These are phyloP conservation scores for Cryphonectria japonica DNA, from an alignment of 2,329 filamentous ascomycete genomes.

Conservation along the genomic window DNA sequence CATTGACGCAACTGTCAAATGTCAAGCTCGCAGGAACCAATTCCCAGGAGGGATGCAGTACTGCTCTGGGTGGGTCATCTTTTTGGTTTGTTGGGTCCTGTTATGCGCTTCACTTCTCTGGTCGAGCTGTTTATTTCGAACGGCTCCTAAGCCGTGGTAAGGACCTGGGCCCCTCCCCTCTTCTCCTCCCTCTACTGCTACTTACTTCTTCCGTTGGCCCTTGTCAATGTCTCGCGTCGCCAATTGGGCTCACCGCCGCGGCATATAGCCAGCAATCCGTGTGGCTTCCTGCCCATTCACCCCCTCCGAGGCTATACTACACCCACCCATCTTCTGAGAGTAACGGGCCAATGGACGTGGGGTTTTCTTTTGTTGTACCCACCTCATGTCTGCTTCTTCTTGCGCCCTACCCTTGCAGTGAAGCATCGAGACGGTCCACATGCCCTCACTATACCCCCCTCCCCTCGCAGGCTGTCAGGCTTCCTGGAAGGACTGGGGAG, in stretches of 20 bases:
- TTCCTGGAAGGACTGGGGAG: constrained; percentile 32
- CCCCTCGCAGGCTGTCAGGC: constrained; percentile 23
- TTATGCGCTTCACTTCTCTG: constrained; percentile 8
- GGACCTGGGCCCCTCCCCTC: constrained; percentile 1
- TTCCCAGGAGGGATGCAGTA: not conserved
- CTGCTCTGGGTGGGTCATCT: not conserved
- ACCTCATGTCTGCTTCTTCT: not conserved
- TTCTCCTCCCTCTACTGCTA: not conserved
- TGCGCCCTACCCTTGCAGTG: constrained; percentile 18
- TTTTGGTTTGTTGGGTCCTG: not conserved
- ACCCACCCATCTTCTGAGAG: not conserved
- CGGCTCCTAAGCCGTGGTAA: constrained; percentile 19
- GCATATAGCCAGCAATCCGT: constrained; percentile 18
- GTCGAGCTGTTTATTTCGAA: constrained; percentile 21
- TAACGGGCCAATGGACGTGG: constrained; percentile 6
- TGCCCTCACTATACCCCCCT: constrained; percentile 8
- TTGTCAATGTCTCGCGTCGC: constrained; percentile 5
- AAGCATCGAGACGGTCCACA: not conserved
- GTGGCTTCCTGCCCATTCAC: constrained; percentile 9
- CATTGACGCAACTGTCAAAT: not conserved
- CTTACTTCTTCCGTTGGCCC: not conserved
- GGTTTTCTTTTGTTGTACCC: constrained; percentile 4
- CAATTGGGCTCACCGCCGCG: constrained; percentile 7
- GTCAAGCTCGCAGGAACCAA: not conserved
- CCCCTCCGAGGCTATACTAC: not conserved